These are phyloP conservation scores for Monilinia polystroma DNA, from an alignment of 2,329 filamentous ascomycete genomes.

Conservation along the genomic window DNA sequence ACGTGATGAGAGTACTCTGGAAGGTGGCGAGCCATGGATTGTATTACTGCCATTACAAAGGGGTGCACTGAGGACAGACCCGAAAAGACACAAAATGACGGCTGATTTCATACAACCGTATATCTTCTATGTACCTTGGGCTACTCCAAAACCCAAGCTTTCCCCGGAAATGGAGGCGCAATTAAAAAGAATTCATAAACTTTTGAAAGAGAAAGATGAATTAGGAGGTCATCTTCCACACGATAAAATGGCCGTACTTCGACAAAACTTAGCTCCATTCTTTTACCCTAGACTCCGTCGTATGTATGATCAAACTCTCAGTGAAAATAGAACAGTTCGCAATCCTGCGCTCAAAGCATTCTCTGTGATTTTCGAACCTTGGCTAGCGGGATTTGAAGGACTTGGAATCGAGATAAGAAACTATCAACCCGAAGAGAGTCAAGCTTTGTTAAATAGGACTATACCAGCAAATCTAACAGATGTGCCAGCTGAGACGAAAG, in stretches of 20 bases:
- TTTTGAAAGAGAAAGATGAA: neutral
- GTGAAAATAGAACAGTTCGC: neutral
- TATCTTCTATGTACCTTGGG: constrained; percentile 14
- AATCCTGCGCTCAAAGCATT: neutral
- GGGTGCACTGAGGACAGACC: constrained; percentile 12
- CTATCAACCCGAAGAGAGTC: neutral
- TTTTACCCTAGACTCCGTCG: constrained; percentile 16
- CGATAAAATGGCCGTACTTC: neutral
- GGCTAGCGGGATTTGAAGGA: constrained; percentile 16
- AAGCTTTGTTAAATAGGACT: neutral
- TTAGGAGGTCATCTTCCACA: neutral
- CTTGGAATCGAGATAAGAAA: constrained; percentile 17
- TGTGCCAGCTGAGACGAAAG: constrained; percentile 3
- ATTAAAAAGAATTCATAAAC: constrained; percentile 8
- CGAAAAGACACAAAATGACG: constrained; percentile 10
- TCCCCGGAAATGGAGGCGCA: neutral
- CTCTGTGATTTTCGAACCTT: constrained; percentile 7
- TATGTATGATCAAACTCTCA: constrained; percentile 17
- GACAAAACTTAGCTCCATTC: constrained; percentile 8
- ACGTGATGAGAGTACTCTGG: neutral
- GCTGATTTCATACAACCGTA: constrained; percentile 2
- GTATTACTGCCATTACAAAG: constrained; percentile 8
- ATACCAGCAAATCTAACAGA: constrained; percentile 2
- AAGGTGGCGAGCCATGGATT: constrained; percentile 3
- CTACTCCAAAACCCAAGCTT: constrained; percentile 9